Base-by-base conservation (phyloP, 345 rosid species). In the Firmiana major region DNA sequence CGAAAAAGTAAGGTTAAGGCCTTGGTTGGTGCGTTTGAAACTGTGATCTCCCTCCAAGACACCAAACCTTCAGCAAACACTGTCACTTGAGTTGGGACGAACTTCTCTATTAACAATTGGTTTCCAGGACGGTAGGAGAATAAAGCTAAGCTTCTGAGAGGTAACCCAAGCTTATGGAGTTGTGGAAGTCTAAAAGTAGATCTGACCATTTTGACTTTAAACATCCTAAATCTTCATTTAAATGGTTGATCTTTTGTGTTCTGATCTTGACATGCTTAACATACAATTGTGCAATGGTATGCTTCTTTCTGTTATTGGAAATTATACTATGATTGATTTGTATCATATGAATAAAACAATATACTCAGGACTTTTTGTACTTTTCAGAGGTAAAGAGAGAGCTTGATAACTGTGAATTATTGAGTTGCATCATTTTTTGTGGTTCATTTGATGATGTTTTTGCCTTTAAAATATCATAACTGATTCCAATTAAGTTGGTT, bases 1-100 rank as follows among this genome's bases (percentile, higher is more conserved):
- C 89, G 93, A 81, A 93, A 92, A 83, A 92, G 97, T 77, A 94
- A 93, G 87, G 99, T 96, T 38, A 91, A 93, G 81, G 99, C 97
- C 78, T 86, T 96, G 85, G 99, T 94, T 26, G 95, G 98, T 49
- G 99, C 98, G 57, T 96, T 96, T 80, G 98, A 96, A 84, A 86
- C 98, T 3, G 97, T 96, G 79, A 96, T 96, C 84, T 94, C 95
- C 74, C 90, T 96, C 64, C 94, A 92, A 81, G 94, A 90, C 53
- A 62, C 28, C 69, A 86, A 87, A 62, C 87, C 94, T 75, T 75
- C 86, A 15, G 78, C 74, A 67, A 51, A 76, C 63, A 53, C n/a
- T 1, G n/a, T 22, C 15, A 36, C 59, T 65, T 54, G 68, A 75
- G 57, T 45, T 36, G 57, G 7, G n/a, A 67, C 3, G 55, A 66